A percentile compares a stretch with the other conserved stretches of the same genome.
phyloP scores from a whole-genome alignment of 1,139 yeast species.

The Blastobotrys proliferans region DNA sequence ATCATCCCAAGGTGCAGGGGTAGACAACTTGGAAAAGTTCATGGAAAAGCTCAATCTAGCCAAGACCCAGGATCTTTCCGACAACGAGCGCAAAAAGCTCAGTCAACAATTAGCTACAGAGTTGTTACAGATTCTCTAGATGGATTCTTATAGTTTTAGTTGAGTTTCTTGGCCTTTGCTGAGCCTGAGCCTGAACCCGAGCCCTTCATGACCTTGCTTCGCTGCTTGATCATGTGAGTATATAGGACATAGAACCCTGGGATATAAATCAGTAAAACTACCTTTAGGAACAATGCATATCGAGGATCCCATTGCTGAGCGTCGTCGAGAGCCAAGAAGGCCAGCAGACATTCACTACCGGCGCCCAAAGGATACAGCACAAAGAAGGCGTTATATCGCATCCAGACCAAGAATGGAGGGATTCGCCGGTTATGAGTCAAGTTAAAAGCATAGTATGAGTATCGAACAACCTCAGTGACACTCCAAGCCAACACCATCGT shows the following conservation, averaged over 20 bases:
- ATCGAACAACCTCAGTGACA: slow-evolving; percentile 82
- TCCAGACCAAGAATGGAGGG: slow-evolving; percentile 59
- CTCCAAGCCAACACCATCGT: slow-evolving; percentile 85
- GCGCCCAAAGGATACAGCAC: slow-evolving; percentile 90
- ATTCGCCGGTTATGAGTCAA: slow-evolving; percentile 50
- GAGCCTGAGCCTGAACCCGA: slow-evolving; percentile 25
- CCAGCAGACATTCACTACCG: slow-evolving; percentile 69
- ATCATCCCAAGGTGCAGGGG: slow-evolving; percentile 16
- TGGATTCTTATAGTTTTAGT: slow-evolving; percentile 11
- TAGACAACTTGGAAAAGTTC: slow-evolving; percentile 27
- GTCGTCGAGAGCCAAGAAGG: slow-evolving; percentile 61
- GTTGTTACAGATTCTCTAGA: slow-evolving; percentile 15
- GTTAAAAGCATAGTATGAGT: slow-evolving; percentile 73
- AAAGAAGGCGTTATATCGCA: slow-evolving; percentile 79
- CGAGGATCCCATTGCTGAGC: slow-evolving; percentile 54
- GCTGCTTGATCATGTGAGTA: slow-evolving; percentile 85
- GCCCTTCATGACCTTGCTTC: slow-evolving; percentile 39
- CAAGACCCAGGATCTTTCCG: slow-evolving; percentile 16
- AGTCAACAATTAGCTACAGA: slow-evolving; percentile 30
- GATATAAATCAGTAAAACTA: slow-evolving; percentile 59
- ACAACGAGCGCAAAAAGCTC: slow-evolving; percentile 26
- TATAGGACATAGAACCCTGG: slow-evolving; percentile 87
- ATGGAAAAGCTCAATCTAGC: slow-evolving; percentile 22
- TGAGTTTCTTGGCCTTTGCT: slow-evolving; percentile 14
- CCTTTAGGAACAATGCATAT: slow-evolving; percentile 54